Conservation (phyloP, 352 stramenopile genomes). For the Plasmopara muralis region DNA sequence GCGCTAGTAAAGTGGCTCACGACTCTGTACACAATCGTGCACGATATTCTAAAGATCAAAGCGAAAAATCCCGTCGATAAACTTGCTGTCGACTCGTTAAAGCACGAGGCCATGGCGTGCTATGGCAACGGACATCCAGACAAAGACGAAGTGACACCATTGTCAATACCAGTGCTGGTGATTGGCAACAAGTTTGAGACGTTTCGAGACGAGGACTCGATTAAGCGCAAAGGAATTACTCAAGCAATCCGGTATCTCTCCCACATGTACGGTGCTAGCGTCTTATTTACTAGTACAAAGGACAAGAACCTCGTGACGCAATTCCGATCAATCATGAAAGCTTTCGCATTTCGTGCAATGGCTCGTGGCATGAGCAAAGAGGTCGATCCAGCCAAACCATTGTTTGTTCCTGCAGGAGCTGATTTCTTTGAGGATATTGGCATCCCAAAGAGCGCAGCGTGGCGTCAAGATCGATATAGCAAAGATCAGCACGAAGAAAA, state of each 20-base stretch:
- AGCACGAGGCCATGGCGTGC: slow-evolving; percentile 39
- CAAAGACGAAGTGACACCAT: slow-evolving; percentile 60
- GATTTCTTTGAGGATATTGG: slow-evolving; percentile 77
- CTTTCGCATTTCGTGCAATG: slow-evolving; percentile 51
- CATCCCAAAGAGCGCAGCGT: slow-evolving; percentile 43
- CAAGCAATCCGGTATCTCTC: slow-evolving; percentile 84
- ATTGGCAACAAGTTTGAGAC: slow-evolving; percentile 87
- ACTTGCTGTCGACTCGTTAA: slow-evolving; percentile 41
- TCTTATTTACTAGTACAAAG: slow-evolving; percentile 83
- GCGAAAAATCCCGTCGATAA: slow-evolving; percentile 69
- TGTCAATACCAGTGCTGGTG: slow-evolving; percentile 75
- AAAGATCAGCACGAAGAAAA: slow-evolving; percentile 56
- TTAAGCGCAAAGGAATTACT: slow-evolving; percentile 75
- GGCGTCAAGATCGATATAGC: slow-evolving; percentile 40
- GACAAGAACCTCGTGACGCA: slow-evolving; percentile 76
- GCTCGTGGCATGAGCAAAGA: slow-evolving; percentile 49
- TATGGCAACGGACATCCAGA: slow-evolving; percentile 65
- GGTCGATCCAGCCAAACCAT: slow-evolving; percentile 49
- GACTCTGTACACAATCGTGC: slow-evolving; percentile 42
- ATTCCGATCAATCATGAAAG: slow-evolving; percentile 61
- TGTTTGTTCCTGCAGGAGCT: slow-evolving; percentile 64
- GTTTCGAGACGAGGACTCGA: slow-evolving; percentile 82
- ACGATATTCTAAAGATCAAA: slow-evolving; percentile 52
- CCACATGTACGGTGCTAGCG: slow-evolving; percentile 78
- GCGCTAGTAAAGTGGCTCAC: slow-evolving; percentile 76